Evolutionary conservation across 2,329 filamentous ascomycete species (phyloP), one percentile per base, ranked within the genome.

Genomic region (Fusarium sp.): DNA sequence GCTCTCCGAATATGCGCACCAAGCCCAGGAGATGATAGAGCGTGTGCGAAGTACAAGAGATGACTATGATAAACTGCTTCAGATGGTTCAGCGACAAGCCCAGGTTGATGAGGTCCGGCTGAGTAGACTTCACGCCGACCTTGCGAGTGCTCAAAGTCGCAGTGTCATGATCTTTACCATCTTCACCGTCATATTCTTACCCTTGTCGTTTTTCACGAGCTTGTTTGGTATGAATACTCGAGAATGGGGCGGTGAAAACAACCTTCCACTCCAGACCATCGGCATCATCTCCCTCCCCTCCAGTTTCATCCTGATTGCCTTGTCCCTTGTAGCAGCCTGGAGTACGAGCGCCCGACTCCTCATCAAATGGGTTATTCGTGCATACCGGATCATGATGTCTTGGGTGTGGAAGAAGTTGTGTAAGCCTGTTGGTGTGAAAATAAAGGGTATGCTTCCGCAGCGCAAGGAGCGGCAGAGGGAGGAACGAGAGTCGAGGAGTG

Each of bases 151-250:
- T 11, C 88, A 90, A 75, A 88, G 86, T 55, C 80, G 87, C 23
- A 87, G 87, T 17, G 84, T 90, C 58, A 88, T 90, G 84, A 88
- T 90, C 64, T 90, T 90, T 75, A 90, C 87, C 11, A 87, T 82
- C 1, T 87, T 87, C 58, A 87, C 85, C 11, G 85, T 90, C 57
- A 87, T 90, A 20, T 90, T 89, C 76, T 77, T 90, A 3, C 88
- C 88, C 0, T 74, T 90, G 8, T 87, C 85, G 18, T 90, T 90
- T 78, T 90, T 90, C 75, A 90, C 88, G 0, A 85, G 86, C 4
- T 73, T 90, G 1, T 90, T 90, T 54, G 87, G 88, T 52, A 90
- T 90, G 83, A 90, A 90, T 69, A 87, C 86, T 4, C 77, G 76
- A 6, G 87, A 90, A 75, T 89, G 87, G 87, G 85, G 84, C 29